Evolutionary conservation across 2,329 filamentous ascomycete genomes (phyloP).

Genomic region (Knufia petricola): DNA sequence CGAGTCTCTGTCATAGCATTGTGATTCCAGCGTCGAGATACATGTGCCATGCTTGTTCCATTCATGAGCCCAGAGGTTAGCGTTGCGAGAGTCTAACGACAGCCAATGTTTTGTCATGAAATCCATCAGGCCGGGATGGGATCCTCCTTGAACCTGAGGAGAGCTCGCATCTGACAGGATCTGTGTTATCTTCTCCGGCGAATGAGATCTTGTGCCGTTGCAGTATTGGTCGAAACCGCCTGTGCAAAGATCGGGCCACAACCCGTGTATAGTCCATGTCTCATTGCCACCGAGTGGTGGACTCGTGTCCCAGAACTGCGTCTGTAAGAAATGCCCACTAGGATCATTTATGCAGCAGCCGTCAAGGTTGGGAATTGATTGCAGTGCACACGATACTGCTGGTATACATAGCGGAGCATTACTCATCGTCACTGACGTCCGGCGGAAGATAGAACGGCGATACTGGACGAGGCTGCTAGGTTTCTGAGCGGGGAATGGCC

Average conservation of each 20-base stretch:
- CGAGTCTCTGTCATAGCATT: slow-evolving; percentile 55
- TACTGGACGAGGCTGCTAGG: too few relatives aligned
- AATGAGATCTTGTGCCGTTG: slow-evolving; percentile 43
- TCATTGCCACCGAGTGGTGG: slow-evolving; percentile 56
- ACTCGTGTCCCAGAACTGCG: slow-evolving; percentile 67
- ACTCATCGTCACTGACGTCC: neutral
- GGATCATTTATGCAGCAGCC: slow-evolving; percentile 68
- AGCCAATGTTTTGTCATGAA: slow-evolving; percentile 68
- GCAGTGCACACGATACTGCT: slow-evolving; percentile 16
- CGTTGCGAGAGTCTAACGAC: slow-evolving; percentile 54
- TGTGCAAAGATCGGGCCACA: slow-evolving; percentile 61
- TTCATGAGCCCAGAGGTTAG: slow-evolving; percentile 63
- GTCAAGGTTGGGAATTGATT: slow-evolving; percentile 30
- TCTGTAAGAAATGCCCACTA: slow-evolving; percentile 60
- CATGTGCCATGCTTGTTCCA: slow-evolving; percentile 70
- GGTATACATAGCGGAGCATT: slow-evolving; percentile 5
- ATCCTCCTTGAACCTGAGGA: neutral
- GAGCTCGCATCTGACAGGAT: slow-evolving; percentile 9
- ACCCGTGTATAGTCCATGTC: slow-evolving; percentile 65
- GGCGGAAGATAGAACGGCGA: too few relatives aligned
- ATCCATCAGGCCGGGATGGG: slow-evolving; percentile 42
- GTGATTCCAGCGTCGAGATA: slow-evolving; percentile 50
- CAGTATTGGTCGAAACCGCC: slow-evolving; percentile 60
- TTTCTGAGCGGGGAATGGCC: too few relatives aligned
- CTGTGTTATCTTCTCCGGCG: slow-evolving; percentile 56